Base-by-base conservation (phyloP, 225 moss, liverwort and hornwort species). In the Sphagnum tenellum region DNA sequence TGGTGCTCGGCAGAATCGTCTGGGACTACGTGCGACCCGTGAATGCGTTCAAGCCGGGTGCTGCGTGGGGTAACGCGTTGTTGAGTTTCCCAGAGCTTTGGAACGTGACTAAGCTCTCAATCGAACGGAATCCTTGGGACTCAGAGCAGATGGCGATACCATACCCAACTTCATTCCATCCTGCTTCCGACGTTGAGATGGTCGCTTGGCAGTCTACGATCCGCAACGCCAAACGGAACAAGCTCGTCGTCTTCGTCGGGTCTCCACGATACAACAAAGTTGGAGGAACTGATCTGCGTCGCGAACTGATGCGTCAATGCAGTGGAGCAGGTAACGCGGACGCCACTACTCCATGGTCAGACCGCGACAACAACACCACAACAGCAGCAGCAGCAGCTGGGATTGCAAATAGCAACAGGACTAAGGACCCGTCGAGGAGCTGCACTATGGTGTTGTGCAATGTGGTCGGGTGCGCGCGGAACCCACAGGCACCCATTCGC, bases 1-100 rank as follows among this genome's bases (percentile, higher is more conserved):
- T 72, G 11, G 52, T 72, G 57, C 13, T 72, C 49, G 60, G 66
- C 29, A 66, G 72, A 46, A 61, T 72, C 59, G 44, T 59, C 5
- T 72, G 72, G 72, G 72, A 72, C 44, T 72, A 57, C 14, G 56
- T 55, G 6, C 57, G 72, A 13, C 29, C 29, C 29, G 29, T 29
- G 29, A 29, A 29, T 1, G 29, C 29, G 29, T 29, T 29, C 29
- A 14, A 4, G 29, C 10, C 56, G 29, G 57, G 45, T 45, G 49
- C 46, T 12, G 53, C 50, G 1, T 72, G 72, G 72, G 72, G 72
- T 8, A 56, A 45, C 51, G 45, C 9, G 0, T 66, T 72, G 8
- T 46, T 72, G 45, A 29, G 44, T 44, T 45, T 72, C 11, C 66
- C 72, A 44, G 60, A 59, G 45, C 45, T 65, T 4, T 5, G 5